Evolutionary conservation across 345 rosid species (phyloP).

Genomic region (Erysimum cheiranthoides): DNA sequence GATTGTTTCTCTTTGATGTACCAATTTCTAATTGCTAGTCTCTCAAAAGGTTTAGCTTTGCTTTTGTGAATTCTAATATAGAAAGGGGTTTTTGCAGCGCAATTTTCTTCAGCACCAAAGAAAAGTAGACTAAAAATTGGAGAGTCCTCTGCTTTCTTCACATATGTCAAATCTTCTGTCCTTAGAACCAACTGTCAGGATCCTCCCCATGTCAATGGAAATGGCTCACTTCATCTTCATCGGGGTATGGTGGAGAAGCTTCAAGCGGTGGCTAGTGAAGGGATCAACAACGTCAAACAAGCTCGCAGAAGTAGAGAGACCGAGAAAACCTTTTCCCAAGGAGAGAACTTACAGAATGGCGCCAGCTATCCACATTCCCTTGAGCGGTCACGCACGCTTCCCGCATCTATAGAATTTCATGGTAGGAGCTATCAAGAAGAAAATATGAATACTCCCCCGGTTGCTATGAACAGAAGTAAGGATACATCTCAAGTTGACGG

Average conservation of each 20-base stretch:
- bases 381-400: slow-evolving; percentile 54
- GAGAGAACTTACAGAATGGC: slow-evolving; percentile 39
- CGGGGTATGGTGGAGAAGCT: slow-evolving; percentile 30
- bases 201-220: slow-evolving; percentile 41
- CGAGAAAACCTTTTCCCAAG: slow-evolving; percentile 25
- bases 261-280: slow-evolving; percentile 36
- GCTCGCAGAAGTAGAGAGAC: slow-evolving; percentile 29
- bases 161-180: slow-evolving; percentile 77
- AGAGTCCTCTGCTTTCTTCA: slow-evolving; percentile 94
- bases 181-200: slow-evolving; percentile 49
- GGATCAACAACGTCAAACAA: slow-evolving; percentile 29
- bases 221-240: slow-evolving; percentile 40
- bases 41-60: not conserved
- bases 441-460: slow-evolving; percentile 49
- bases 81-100: slow-evolving; percentile 51
- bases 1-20: slow-evolving; percentile 36
- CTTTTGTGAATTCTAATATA: slow-evolving; percentile 22
- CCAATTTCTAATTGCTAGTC: slow-evolving; percentile 8
- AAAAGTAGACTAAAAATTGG: slow-evolving; percentile 75
- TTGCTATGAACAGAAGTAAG: slow-evolving; percentile 49
- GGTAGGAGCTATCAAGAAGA: slow-evolving; percentile 46
- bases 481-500: slow-evolving; percentile 57
- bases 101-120: slow-evolving; percentile 72
- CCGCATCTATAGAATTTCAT: slow-evolving; percentile 59
- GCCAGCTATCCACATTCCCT: slow-evolving; percentile 31